These are phyloP conservation scores for Lactarius trivialis DNA, from an alignment of 768 basidiomycete genomes.

Conservation along the genomic window DNA sequence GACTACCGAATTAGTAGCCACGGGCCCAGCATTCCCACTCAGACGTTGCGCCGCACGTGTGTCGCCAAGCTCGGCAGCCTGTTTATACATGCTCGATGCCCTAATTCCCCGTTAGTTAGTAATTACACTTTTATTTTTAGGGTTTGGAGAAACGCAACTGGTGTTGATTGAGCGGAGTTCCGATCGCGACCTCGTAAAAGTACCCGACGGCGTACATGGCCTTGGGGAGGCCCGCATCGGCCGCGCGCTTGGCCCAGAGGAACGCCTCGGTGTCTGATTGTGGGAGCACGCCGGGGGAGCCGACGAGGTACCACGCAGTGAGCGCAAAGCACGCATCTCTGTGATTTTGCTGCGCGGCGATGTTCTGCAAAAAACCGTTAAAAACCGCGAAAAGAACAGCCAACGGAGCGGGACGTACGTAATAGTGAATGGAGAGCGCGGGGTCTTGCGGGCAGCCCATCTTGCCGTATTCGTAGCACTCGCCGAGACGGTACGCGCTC, in stretches of 20 bases:
- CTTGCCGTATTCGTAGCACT: conserved; percentile 99
- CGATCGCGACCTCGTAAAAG: conserved; percentile 93
- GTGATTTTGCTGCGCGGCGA: conserved; percentile 95
- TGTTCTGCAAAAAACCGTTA: conserved; percentile 52
- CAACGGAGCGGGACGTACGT: conserved; percentile 53
- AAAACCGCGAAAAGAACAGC: not conserved
- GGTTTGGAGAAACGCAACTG: conserved; percentile 54
- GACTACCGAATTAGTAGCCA: conserved; percentile 53
- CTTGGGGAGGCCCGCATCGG: conserved; percentile 85
- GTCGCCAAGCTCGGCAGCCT: conserved; percentile 87
- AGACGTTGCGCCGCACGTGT: conserved; percentile 87
- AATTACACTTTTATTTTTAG: too few relatives aligned
- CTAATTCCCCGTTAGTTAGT: conserved; percentile 34
- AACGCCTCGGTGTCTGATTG: conserved; percentile 98
- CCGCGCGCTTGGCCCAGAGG: conserved; percentile 95
- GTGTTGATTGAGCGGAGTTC: conserved; percentile 55
- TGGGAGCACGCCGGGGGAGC: conserved; percentile 93
- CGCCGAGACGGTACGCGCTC: conserved; percentile 90
- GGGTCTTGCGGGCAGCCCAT: conserved; percentile 97
- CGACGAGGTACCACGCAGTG: conserved; percentile 98
- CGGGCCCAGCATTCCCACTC: conserved; percentile 49
- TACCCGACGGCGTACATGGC: conserved; percentile 99
- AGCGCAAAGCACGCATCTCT: conserved; percentile 96
- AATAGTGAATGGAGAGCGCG: conserved; percentile 97
- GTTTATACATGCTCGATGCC: conserved; percentile 77